Evolutionary conservation across 2,329 filamentous ascomycete genomes (phyloP).

Genomic region (Epichloe amarillans): DNA sequence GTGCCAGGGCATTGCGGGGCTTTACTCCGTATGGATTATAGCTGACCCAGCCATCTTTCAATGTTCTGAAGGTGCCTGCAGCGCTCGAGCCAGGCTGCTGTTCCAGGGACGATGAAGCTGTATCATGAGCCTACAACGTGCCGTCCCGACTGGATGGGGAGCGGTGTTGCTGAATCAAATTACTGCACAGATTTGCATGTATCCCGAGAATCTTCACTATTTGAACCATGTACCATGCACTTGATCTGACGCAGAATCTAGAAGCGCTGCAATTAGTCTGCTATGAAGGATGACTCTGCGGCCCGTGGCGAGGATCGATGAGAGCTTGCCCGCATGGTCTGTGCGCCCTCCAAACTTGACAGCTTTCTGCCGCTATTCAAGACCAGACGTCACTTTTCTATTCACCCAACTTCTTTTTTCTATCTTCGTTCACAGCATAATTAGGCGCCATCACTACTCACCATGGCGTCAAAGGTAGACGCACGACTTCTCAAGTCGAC

Average conservation of each 20-base stretch:
- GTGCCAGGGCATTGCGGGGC: background rate
- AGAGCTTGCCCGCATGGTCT: background rate
- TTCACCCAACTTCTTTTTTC: background rate
- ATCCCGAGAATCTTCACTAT: too few relatives aligned
- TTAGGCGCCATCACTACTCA: constrained; percentile 11
- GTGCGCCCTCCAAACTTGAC: background rate
- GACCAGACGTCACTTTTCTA: constrained; percentile 7
- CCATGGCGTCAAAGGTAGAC: constrained; percentile 74
- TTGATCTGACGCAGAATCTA: too few relatives aligned
- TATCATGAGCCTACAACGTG: too few relatives aligned
- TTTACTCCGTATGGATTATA: background rate
- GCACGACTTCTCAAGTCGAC: constrained; percentile 81
- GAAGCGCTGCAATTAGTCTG: too few relatives aligned
- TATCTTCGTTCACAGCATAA: background rate
- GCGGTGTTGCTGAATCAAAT: too few relatives aligned
- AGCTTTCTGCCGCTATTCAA: constrained; percentile 5
- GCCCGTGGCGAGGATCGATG: background rate
- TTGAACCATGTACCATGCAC: too few relatives aligned
- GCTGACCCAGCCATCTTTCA: background rate
- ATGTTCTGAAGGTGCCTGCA: too few relatives aligned
- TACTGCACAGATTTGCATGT: too few relatives aligned
- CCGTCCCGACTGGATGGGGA: too few relatives aligned
- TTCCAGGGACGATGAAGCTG: too few relatives aligned
- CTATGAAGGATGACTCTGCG: too few relatives aligned
- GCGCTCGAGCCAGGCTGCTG: too few relatives aligned